Percentiles rank a stretch among this genome's conserved stretches.
phyloP scores from a whole-genome alignment of 2,329 filamentous ascomycete species.

The Colletotrichum sp. region DNA sequence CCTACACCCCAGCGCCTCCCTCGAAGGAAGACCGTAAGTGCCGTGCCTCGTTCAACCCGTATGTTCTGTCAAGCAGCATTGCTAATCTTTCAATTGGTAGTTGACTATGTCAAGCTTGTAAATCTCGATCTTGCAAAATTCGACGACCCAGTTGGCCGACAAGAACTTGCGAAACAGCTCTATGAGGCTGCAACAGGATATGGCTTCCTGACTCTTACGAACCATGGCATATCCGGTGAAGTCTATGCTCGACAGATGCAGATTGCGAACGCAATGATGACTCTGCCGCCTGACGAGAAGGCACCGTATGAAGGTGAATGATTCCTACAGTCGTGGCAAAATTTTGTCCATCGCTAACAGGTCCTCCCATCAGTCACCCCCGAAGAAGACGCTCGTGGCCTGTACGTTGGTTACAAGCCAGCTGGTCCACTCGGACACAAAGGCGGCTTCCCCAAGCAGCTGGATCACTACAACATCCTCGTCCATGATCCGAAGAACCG shows the following conservation, averaged over 20 bases:
- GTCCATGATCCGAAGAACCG: neutral
- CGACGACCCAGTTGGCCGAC: constrained; percentile 25
- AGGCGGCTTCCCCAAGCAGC: neutral
- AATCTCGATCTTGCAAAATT: constrained; percentile 31
- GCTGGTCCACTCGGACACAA: neutral
- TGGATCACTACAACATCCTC: neutral
- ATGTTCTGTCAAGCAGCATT: neutral
- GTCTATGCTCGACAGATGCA: constrained; percentile 27
- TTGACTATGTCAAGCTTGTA: constrained; percentile 30
- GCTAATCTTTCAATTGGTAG: neutral
- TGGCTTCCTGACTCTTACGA: constrained; percentile 29
- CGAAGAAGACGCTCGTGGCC: constrained; percentile 26
- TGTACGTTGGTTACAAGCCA: neutral
- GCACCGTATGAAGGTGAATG: constrained; percentile 28
- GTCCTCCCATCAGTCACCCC: constrained; percentile 22
- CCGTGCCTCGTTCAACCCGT: neutral
- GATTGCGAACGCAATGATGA: constrained; percentile 31
- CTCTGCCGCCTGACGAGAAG: constrained; percentile 28
- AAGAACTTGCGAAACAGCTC: constrained; percentile 30
- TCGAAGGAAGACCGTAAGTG: neutral
- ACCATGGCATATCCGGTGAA: constrained; percentile 30
- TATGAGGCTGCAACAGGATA: constrained; percentile 30
- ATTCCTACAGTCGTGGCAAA: neutral
- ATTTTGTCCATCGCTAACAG: neutral
- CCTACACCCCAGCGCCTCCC: neutral